Conservation (phyloP, 768 basidiomycete species). For the Lyophyllum atratum region DNA sequence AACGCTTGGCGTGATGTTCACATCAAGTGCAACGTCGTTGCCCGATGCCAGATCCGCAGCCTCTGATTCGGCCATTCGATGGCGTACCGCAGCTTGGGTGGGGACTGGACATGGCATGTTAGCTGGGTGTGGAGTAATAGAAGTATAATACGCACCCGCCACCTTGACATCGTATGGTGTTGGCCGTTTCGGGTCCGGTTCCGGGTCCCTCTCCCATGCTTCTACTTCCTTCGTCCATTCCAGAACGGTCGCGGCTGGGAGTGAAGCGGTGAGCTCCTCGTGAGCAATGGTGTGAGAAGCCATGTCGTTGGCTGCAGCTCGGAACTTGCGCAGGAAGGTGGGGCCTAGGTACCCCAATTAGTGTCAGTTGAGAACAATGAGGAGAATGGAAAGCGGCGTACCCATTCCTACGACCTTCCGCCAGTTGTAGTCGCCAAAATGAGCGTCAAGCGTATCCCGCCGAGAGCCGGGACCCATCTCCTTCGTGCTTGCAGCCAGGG, state of each 20-base stretch:
- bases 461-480: constrained; percentile 19
- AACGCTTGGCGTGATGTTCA: constrained; percentile 9
- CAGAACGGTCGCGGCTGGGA: not conserved
- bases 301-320: constrained; percentile 7
- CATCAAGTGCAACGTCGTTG: constrained; percentile 16
- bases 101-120: not conserved
- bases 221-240: constrained; percentile 14
- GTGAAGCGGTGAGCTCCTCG: constrained; percentile 4
- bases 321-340: constrained; percentile 6
- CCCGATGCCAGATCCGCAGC: constrained; percentile 6
- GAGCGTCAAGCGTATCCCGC: constrained; percentile 32
- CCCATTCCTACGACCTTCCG: constrained; percentile 21
- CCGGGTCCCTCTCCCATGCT: constrained; percentile 12
- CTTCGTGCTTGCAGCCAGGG: constrained; percentile 25
- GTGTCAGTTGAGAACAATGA: not conserved
- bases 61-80: constrained; percentile 12
- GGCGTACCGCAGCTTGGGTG: constrained; percentile 2
- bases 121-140: not conserved
- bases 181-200: not conserved
- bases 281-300: constrained; percentile 8
- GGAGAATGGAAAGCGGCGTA: constrained; percentile 5
- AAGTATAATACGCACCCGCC: constrained; percentile 8
- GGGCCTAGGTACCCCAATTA: not conserved
- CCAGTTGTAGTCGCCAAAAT: constrained; percentile 20
- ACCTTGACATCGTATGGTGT: constrained; percentile 8